A percentile compares a stretch with the other conserved stretches of the same genome.
Evolutionary conservation across 129 eudicot genomes (phyloP).

Genomic region (Artemisia tridentata): DNA sequence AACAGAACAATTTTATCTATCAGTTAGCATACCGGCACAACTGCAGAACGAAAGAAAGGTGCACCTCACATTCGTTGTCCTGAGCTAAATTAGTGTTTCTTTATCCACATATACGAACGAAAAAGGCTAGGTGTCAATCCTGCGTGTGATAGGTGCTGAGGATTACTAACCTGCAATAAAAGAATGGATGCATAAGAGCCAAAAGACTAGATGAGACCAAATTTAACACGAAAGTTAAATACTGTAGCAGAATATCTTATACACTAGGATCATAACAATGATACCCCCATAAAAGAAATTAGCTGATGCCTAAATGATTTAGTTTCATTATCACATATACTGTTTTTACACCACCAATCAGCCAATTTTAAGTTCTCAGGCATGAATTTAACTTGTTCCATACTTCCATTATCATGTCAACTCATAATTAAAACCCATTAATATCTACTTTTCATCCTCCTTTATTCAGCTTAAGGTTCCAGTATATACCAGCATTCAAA

Average conservation of each 20-base stretch:
- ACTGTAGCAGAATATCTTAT: too few relatives aligned
- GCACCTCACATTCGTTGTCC: too few relatives aligned
- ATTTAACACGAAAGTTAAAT: too few relatives aligned
- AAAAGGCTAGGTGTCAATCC: too few relatives aligned
- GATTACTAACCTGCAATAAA: too few relatives aligned
- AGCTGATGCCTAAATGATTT: not conserved
- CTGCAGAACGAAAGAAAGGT: too few relatives aligned
- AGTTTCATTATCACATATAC: not conserved
- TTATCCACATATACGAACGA: too few relatives aligned
- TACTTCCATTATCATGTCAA: not conserved
- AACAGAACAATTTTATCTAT: not conserved
- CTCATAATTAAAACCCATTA: not conserved
- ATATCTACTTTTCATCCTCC: not conserved
- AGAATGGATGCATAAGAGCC: too few relatives aligned
- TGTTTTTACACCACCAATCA: not conserved
- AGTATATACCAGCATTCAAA: not conserved
- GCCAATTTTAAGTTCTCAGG: not conserved
- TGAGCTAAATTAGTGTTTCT: too few relatives aligned
- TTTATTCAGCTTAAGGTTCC: not conserved
- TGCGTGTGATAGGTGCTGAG: too few relatives aligned
- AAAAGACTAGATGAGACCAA: too few relatives aligned
- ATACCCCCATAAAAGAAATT: not conserved
- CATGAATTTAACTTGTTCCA: not conserved
- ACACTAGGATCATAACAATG: not conserved
- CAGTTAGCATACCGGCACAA: not conserved